Evolutionary conservation across 1,284 basidiomycete species (phyloP), one percentile per base, ranked within the genome.

Genomic region (Sanguinoderma infundibulare): DNA sequence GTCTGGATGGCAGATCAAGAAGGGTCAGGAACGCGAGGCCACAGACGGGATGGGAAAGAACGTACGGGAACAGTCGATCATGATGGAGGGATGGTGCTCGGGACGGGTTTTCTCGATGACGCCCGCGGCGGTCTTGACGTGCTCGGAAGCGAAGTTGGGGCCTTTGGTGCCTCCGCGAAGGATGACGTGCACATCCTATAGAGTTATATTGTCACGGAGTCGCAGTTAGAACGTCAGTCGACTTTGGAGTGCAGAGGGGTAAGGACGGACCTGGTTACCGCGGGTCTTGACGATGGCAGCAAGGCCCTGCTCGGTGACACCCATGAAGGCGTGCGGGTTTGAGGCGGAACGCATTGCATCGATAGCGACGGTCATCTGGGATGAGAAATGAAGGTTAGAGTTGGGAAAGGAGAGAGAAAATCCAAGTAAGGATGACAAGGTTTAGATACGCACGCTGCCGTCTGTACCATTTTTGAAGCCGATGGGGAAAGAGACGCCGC

Each of bases 381-480:
- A 12, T 28, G n/a, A 14, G 20, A 4, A 17, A 22, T 35, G 32
- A 49, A 35, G 38, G 20, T 14, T 26, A 14, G 50, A 17, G 9
- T 32, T 12, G 6, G 34, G 30, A n/a, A 22, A 20, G 28, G 35
- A 24, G 10, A 39, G 38, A n/a, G 38, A 5, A 46, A 17, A 39
- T 28, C 32, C 39, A 24, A 36, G 20, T 47, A 14, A 34, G 28
- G 20, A 14, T 36, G 15, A 6, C 49, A 26, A 42, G 1, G 17
- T 1, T n/a, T 24, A 34, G 40, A 14, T 5, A 64, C 81, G 72
- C 66, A 95, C 89, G 49, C 91, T 91, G 54, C 97, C 97, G 75
- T 98, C 96, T 5, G 97, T 98, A 57, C 96, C 96, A 76, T 99
- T 99, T 79, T 99, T 99, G 90, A 99, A 99, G n/a, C 97, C 94